Base-by-base conservation (phyloP, 305 asterid genomes). In the Solanum hybrid region DNA sequence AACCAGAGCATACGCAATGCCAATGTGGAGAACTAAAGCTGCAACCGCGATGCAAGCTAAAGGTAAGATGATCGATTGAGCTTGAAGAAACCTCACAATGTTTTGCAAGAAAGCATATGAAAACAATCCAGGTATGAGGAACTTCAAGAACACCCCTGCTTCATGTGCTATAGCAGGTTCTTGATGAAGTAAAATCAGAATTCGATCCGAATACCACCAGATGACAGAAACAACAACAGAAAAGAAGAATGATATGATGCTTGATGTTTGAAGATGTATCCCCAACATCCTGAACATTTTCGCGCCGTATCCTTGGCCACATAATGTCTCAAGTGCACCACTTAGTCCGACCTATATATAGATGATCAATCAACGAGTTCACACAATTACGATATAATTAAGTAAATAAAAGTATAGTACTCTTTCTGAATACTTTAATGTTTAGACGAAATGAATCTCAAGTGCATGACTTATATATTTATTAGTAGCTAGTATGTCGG, bases 251-350 rank as follows among this genome's bases (percentile, higher is more conserved):
- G 98, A 93, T 73, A 95, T 91, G 57, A 95, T 90, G 94, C 95
- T 94, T 11, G 98, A 94, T 12, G 98, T 92, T 51, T 97, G 99
- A 28, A 97, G 95, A 88, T 97, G 94, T 31, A 95, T 89, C 12
- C 99, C 99, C 40, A 95, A 4, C 92, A 92, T 91, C 84, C 95
- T 76, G 20, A 95, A 95, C 91, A 90, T 35, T 86, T 93, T 93
- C 1, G 98, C 98, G 1, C 98, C 99, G 3, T 87, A 96, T 89
- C 97, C 97, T 94, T 97, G 99, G 18, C 99, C 98, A 14, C 99
- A 97, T 80, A 97, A 88, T 42, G 98, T 96, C 93, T 97, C 99
- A 6, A 96, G 96, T 10, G 97, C 95, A 64, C 98, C 99, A 77
- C 98, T 97, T 89, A 94, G 90, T 8, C 99, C 99, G 20, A 97